Evolutionary conservation across 2,329 filamentous ascomycete species (phyloP), one percentile per base, ranked within the genome.

Genomic region (Paramyrothecium sp.): DNA sequence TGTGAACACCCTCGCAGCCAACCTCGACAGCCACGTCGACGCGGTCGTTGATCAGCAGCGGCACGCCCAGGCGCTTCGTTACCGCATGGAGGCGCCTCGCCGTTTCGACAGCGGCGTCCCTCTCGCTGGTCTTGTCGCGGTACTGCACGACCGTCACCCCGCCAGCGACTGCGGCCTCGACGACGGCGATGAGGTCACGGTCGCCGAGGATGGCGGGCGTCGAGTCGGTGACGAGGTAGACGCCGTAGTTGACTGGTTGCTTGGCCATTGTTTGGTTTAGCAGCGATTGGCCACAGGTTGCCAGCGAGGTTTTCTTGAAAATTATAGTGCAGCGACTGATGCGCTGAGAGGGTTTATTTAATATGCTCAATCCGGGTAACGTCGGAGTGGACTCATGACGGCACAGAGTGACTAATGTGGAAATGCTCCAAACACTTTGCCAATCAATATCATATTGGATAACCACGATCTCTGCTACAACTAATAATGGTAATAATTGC

Each of bases 151-250:
- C 79, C 2, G 90, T 94, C 48, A 90, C 91, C 78, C 92, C 92
- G 72, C 91, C 92, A 70, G 84, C 78, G 53, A 96, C 74, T 20
- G 92, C 89, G 50, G 85, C 82, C 67, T 89, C 86, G 55, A 97
- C 92, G 1, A 97, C 88, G 11, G 83, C 65, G 58, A 85, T 83
- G 41, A 97, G 80, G 70, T 92, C 82, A 64, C 83, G 84, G 61
- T 81, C 76, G 55, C 90, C 90, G 48, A 97, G 86, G 64, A 97
- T 92, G 34, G 87, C 86, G 16, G 89, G 84, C n/a, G 92, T 96
- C 53, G 92, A 95, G 80, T 97, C 93, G 5, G 93, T 97, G 65
- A 97, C 93, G 57, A 97, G 82, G 71, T 97, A 97, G 44, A 97
- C 79, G 52, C 89, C 88, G 72, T 96, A 93, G 74, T 96, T 87